A percentile compares a stretch with the other conserved stretches of the same genome.
phyloP scores from a whole-genome alignment of 495 filamentous ascomycete genomes.

The Letharia lupina region DNA sequence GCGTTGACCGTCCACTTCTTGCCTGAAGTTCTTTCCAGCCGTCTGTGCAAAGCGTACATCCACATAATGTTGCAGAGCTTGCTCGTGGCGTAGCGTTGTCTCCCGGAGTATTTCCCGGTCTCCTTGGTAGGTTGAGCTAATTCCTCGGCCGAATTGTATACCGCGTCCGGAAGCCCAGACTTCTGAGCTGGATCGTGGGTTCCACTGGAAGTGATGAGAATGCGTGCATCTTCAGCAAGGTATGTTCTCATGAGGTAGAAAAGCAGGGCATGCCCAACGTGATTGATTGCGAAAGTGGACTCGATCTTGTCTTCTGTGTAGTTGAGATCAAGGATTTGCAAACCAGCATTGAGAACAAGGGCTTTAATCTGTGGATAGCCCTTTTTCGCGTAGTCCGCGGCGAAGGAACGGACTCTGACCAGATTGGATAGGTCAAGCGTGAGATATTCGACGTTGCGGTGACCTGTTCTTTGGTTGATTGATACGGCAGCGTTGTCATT shows the following conservation, averaged over 20 bases:
- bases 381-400: slow-evolving; percentile 31
- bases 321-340: slow-evolving; percentile 33
- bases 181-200: slow-evolving; percentile 33
- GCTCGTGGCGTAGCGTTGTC: slow-evolving; percentile 29
- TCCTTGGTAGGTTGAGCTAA: slow-evolving; percentile 28
- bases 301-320: slow-evolving; percentile 38
- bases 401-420: slow-evolving; percentile 34
- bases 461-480: slow-evolving; percentile 29
- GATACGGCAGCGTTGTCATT: slow-evolving; percentile 33
- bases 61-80: slow-evolving; percentile 31
- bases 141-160: slow-evolving; percentile 29
- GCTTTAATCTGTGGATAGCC: slow-evolving; percentile 37
- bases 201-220: slow-evolving; percentile 34
- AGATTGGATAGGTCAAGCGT: slow-evolving; percentile 37
- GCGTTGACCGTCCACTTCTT: slow-evolving; percentile 32
- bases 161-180: slow-evolving; percentile 27
- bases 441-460: slow-evolving; percentile 35
- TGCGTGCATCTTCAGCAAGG: slow-evolving; percentile 41
- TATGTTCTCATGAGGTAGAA: slow-evolving; percentile 41
- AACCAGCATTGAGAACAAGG: slow-evolving; percentile 41
- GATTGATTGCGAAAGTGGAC: slow-evolving; percentile 36
- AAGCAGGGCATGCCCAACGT: slow-evolving; percentile 41
- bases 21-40: slow-evolving; percentile 25
- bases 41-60: slow-evolving; percentile 35
- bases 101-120: slow-evolving; percentile 22